Evolutionary conservation across 768 basidiomycete genomes (phyloP), one percentile per base, ranked within the genome.

Genomic region (Russula sp.): DNA sequence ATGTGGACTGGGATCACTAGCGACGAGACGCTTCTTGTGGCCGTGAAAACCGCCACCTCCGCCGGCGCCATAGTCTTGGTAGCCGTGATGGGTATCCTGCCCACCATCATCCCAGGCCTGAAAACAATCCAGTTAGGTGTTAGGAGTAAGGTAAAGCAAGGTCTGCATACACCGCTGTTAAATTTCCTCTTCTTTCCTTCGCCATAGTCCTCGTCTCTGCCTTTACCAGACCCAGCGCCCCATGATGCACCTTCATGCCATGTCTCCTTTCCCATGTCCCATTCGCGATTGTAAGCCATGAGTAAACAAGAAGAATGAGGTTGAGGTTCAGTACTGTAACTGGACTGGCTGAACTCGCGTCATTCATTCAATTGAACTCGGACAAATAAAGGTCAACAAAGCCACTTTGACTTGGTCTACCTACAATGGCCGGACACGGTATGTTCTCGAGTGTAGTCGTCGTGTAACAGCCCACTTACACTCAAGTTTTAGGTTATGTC

Each of bases 1-100:
- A 77, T 98, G 94, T 50, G 87, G 85, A 72, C 89, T 92, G 52
- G 91, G 87, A 73, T 92, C 90, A 58, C 91, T 94, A 35, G 91
- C 88, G 62, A 83, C 79, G 47, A 91, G 80, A 57, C 90, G 88
- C 74, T 91, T 91, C 79, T 91, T 91, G 72, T 72, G 72, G 67
- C 76, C 62, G 47, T 68, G 65, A 51, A 60, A 66, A 4, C 61
- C 61, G 10, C 52, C 60, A 10, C 44, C 52, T 37, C 64, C 64
- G 3, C 37, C 60, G 16, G 49, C 66, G n/a, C 66, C 64, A 60
- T 73, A 73, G 61, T 57, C 69, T 52, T 71, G 71, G 59, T 73
- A 62, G 39, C 72, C 70, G 40, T 77, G 72, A 40, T 70, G 65
- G 35, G 72, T 44, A 37, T 79, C 77, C 58, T 75, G 75, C 20